Evolutionary conservation across 768 basidiomycete genomes (phyloP), one percentile per base, ranked within the genome.

Genomic region (Suillus tomentosus): DNA sequence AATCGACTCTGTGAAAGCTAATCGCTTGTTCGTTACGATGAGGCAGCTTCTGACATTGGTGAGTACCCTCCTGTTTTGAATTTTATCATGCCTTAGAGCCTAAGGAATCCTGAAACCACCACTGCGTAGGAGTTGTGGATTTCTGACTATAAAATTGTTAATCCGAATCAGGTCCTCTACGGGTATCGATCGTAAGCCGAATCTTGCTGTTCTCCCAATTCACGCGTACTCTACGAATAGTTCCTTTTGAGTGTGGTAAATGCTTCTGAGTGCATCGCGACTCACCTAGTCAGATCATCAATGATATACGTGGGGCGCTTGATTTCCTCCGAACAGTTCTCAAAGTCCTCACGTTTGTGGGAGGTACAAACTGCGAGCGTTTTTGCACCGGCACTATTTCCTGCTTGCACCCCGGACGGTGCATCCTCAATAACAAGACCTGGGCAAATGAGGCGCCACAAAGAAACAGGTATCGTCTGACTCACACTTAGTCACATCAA

Each of bases 341-440:
- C 64, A 57, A 95, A 79, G 40, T 73, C 73, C 48, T 84, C 82
- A 19, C 85, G 79, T 31, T 82, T 71, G 61, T 94, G 91, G 6
- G 90, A 91, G 39, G 95, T 96, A 72, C 91, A 92, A 1, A 95
- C 91, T 1, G 90, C 95, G 15, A 96, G 81, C 0, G 90, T 91
- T 55, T 76, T 81, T 57, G 90, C 83, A 13, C 93, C 92, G 19
- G 93, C 90, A 8, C 90, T 87, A 55, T 83, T 84, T 24, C 94
- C 94, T 17, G 91, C 83, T 65, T 79, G 80, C 67, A 95, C 77
- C 3, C 95, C 95, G 15, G 92, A 89, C 5, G 94, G 90, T 2
- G 95, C 94, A 70, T 97, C 95, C 70, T 96, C 94, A 3, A 97
- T 82, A 9, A 96, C 95, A 64, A 96, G 80, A 70, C 91, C 91